phyloP scores from a whole-genome alignment of 73 alveolate species.

The Paramecium biaurelia region DNA sequence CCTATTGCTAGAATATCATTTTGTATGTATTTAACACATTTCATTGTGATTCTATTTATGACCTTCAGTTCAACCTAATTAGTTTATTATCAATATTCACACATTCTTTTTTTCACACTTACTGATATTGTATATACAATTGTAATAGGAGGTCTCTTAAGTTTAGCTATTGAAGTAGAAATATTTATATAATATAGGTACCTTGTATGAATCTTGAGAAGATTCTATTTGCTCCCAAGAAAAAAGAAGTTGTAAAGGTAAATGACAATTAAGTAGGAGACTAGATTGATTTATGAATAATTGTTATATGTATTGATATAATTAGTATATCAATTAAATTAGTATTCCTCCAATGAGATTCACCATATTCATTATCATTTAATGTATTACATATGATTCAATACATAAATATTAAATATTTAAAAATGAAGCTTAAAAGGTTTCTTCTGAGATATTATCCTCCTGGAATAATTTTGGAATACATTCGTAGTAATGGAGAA shows the following conservation, averaged over 20 bases:
- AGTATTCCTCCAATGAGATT: not conserved
- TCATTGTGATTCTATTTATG: constrained; percentile 50
- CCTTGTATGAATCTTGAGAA: constrained; percentile 69
- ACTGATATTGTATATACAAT: constrained; percentile 56
- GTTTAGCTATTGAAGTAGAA: constrained; percentile 58
- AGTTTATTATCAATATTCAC: constrained; percentile 36
- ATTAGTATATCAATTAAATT: not conserved
- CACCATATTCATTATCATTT: not conserved
- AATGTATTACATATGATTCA: not conserved
- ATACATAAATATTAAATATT: not conserved
- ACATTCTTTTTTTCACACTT: constrained; percentile 45
- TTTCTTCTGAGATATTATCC: constrained; percentile 95
- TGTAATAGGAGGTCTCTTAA: constrained; percentile 47
- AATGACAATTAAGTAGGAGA: not conserved
- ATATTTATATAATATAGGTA: constrained; percentile 18
- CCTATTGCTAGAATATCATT: constrained; percentile 69
- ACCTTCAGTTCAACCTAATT: constrained; percentile 33
- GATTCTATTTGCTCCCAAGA: constrained; percentile 43
- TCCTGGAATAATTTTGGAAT: constrained; percentile 96
- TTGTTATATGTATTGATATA: not conserved
- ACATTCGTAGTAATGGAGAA: constrained; percentile 90
- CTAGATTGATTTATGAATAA: not conserved
- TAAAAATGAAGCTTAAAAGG: constrained; percentile 94
- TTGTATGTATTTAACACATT: constrained; percentile 65
- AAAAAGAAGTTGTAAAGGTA: not conserved